These are phyloP conservation scores for Grigorovia jiainica DNA, from an alignment of 805 yeast genomes.

Conservation along the genomic window DNA sequence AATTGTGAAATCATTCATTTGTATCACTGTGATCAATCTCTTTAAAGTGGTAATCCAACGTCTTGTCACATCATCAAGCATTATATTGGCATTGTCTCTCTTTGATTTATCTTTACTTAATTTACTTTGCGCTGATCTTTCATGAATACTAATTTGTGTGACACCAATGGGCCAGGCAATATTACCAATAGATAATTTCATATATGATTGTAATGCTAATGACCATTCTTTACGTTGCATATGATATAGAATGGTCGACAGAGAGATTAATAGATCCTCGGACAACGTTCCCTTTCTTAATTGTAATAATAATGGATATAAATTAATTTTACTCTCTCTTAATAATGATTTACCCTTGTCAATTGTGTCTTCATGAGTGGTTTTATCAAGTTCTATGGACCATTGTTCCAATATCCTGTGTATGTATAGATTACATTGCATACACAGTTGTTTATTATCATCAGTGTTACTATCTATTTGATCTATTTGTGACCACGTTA, in stretches of 20 bases:
- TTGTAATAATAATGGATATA: slow-evolving; percentile 45
- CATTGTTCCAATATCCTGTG: slow-evolving; percentile 31
- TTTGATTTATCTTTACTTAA: slow-evolving; percentile 32
- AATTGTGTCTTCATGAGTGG: slow-evolving; percentile 9
- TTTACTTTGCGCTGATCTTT: slow-evolving; percentile 52
- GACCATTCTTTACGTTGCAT: slow-evolving; percentile 37
- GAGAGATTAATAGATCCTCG: slow-evolving; percentile 25
- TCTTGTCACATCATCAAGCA: slow-evolving; percentile 68
- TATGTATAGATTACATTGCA: slow-evolving; percentile 35
- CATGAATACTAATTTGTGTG: slow-evolving; percentile 68
- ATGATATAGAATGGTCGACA: slow-evolving; percentile 51
- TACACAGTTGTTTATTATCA: too few species aligned
- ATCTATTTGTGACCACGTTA: too few species aligned
- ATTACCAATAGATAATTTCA: slow-evolving; percentile 74
- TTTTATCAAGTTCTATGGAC: slow-evolving; percentile 12
- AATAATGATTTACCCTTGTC: slow-evolving; percentile 18
- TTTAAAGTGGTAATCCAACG: slow-evolving; percentile 70
- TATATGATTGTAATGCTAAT: slow-evolving; percentile 46
- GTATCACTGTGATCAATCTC: too few species aligned
- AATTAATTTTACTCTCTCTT: slow-evolving; percentile 38
- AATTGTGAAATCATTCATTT: too few species aligned
- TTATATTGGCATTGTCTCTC: slow-evolving; percentile 46
- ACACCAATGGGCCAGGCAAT: slow-evolving; percentile 93
- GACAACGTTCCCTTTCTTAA: slow-evolving; percentile 37
- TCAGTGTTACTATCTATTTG: too few species aligned